Conservation (phyloP, 78 protist species). For the Dictyostelium intermedium region DNA sequence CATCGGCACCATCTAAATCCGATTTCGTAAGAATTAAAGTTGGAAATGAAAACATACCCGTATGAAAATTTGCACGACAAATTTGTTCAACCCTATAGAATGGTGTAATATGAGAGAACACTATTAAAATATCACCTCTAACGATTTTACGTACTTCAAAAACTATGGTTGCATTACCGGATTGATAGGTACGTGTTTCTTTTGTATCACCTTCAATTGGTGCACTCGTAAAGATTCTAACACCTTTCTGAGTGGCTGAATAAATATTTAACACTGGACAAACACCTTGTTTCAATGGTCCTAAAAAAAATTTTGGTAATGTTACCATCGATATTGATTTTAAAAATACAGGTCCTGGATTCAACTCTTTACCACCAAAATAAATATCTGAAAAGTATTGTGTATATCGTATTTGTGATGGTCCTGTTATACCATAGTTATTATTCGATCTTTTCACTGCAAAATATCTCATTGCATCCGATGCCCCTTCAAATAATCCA, state of each 20-base stretch:
- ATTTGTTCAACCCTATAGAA: conserved; percentile 73
- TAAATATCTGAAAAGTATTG: conserved; percentile 67
- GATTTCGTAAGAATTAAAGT: conserved; percentile 31
- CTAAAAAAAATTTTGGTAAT: conserved; percentile 59
- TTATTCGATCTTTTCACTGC: conserved; percentile 80
- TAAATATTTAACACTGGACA: conserved; percentile 78
- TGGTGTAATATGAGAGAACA: conserved; percentile 69
- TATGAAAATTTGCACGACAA: conserved; percentile 61
- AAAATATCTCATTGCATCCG: conserved; percentile 82
- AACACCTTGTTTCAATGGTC: conserved; percentile 67
- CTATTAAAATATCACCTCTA: conserved; percentile 59
- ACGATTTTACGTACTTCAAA: conserved; percentile 69
- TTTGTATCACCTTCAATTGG: conserved; percentile 74
- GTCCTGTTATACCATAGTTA: conserved; percentile 80
- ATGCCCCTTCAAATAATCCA: conserved; percentile 70
- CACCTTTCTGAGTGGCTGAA: conserved; percentile 67
- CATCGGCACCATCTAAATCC: conserved; percentile 66
- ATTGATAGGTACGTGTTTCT: conserved; percentile 48
- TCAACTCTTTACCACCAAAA: conserved; percentile 19
- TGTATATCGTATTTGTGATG: conserved; percentile 75
- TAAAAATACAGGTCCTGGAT: conserved; percentile 30
- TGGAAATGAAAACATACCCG: conserved; percentile 62
- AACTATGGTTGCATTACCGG: conserved; percentile 51
- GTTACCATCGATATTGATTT: conserved; percentile 66
- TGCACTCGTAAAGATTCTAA: conserved; percentile 59